phyloP scores from a whole-genome alignment of 768 basidiomycete species.

The Tubosaeta sp. region DNA sequence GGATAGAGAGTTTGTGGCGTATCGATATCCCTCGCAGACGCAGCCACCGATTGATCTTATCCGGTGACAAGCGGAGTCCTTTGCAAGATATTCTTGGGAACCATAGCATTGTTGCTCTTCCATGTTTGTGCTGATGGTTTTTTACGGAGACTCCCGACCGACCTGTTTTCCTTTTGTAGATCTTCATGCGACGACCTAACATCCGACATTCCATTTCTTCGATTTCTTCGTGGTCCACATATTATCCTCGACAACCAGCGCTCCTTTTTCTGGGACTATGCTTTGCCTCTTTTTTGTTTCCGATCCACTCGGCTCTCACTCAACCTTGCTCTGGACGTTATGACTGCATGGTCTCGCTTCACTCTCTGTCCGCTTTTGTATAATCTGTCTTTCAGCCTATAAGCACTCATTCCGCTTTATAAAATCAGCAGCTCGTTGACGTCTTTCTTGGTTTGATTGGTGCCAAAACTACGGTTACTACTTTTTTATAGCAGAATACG shows the following conservation, averaged over 20 bases:
- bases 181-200: conserved; percentile 15
- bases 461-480: conserved; percentile 13
- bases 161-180: conserved; percentile 16
- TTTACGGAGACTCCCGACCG: conserved; percentile 5
- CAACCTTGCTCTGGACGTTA: conserved; percentile 26
- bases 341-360: conserved; percentile 19
- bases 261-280: conserved; percentile 28
- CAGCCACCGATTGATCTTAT: conserved; percentile 58
- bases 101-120: conserved; percentile 2
- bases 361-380: conserved; percentile 13
- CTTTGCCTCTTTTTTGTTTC: conserved; percentile 11
- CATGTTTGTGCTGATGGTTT: conserved; percentile 3
- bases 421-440: conserved; percentile 8
- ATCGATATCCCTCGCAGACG: conserved; percentile 79
- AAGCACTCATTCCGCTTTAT: conserved; percentile 10
- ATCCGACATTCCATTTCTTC: conserved; percentile 19
- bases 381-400: conserved; percentile 6
- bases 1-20: conserved; percentile 80
- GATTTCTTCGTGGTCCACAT: conserved; percentile 12
- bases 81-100: neutral
- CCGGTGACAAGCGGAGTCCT: conserved; percentile 30
- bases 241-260: conserved; percentile 15
- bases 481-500: conserved; percentile 25
- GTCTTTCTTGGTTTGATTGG: conserved; percentile 21
- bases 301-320: conserved; percentile 9